Evolutionary conservation across 1,284 basidiomycete genomes (phyloP).

Genomic region (Hortiboletus rubellus): DNA sequence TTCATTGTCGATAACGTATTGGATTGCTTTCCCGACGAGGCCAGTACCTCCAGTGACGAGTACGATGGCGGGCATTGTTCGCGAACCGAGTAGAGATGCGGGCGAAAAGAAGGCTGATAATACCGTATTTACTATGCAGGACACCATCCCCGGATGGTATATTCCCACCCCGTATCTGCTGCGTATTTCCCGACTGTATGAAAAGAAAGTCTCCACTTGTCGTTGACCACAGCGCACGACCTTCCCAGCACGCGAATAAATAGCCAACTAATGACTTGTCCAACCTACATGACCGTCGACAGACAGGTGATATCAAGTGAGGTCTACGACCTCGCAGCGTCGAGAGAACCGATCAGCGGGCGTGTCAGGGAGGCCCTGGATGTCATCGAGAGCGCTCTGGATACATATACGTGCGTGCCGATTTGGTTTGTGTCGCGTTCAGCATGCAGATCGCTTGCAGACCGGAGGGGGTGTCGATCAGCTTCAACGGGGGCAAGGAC

Average conservation of each 20-base stretch:
- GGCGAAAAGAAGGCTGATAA: not conserved
- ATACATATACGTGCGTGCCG: slow-evolving; percentile 70
- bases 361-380: slow-evolving; percentile 74
- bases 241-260: slow-evolving; percentile 9
- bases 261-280: not conserved
- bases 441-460: slow-evolving; percentile 38
- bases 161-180: slow-evolving; percentile 18
- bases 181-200: slow-evolving; percentile 7
- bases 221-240: not conserved
- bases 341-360: slow-evolving; percentile 53
- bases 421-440: slow-evolving; percentile 9
- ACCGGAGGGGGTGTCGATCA: slow-evolving; percentile 72
- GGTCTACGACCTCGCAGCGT: slow-evolving; percentile 59
- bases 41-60: slow-evolving; percentile 86
- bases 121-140: not conserved
- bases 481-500: slow-evolving; percentile 98
- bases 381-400: slow-evolving; percentile 76
- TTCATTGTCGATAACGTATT: slow-evolving; percentile 77
- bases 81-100: not conserved
- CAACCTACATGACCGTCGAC: slow-evolving; percentile 27
- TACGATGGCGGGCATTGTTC: slow-evolving; percentile 50
- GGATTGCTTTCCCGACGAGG: slow-evolving; percentile 81
- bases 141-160: too few species aligned
- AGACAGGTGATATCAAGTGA: slow-evolving; percentile 49
- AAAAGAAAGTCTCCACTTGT: slow-evolving; percentile 10